These are phyloP conservation scores for Peronospora farinosa DNA, from an alignment of 352 stramenopile species.

Conservation along the genomic window DNA sequence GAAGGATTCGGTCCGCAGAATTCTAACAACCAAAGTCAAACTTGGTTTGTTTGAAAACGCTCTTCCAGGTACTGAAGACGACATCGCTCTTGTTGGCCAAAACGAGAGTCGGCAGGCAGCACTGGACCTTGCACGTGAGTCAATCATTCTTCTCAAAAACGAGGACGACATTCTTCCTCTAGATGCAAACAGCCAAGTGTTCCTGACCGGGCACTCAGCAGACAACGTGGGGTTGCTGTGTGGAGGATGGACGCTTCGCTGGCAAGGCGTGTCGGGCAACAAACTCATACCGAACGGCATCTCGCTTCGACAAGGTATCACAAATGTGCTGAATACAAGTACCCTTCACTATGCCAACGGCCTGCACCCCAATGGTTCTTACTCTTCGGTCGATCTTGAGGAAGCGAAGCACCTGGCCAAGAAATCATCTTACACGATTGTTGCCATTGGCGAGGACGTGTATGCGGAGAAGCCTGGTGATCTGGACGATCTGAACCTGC, in stretches of 20 bases:
- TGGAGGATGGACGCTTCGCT: constrained; percentile 81
- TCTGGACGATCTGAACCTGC: constrained; percentile 72
- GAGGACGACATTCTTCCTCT: constrained; percentile 49
- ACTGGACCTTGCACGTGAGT: constrained; percentile 69
- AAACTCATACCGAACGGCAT: constrained; percentile 52
- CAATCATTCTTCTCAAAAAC: constrained; percentile 86
- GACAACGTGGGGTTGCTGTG: constrained; percentile 70
- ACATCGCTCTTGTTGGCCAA: constrained; percentile 45
- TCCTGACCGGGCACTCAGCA: constrained; percentile 61
- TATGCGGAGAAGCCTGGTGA: constrained; percentile 88
- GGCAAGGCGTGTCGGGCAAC: constrained; percentile 78
- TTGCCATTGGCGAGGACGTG: constrained; percentile 67
- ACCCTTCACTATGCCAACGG: constrained; percentile 44
- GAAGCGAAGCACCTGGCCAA: constrained; percentile 23
- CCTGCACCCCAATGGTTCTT: constrained; percentile 49
- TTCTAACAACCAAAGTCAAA: constrained; percentile 69
- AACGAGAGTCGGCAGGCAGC: constrained; percentile 45
- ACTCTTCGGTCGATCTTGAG: constrained; percentile 38
- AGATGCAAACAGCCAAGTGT: constrained; percentile 25
- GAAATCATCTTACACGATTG: constrained; percentile 43
- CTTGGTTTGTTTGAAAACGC: constrained; percentile 66
- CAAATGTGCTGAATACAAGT: constrained; percentile 24
- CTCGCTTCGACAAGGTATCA: constrained; percentile 54
- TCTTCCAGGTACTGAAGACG: constrained; percentile 37
- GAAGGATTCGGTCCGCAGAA: constrained; percentile 46